phyloP scores from a whole-genome alignment of 208 protist genomes.

The Trichomonas vaginalis region DNA sequence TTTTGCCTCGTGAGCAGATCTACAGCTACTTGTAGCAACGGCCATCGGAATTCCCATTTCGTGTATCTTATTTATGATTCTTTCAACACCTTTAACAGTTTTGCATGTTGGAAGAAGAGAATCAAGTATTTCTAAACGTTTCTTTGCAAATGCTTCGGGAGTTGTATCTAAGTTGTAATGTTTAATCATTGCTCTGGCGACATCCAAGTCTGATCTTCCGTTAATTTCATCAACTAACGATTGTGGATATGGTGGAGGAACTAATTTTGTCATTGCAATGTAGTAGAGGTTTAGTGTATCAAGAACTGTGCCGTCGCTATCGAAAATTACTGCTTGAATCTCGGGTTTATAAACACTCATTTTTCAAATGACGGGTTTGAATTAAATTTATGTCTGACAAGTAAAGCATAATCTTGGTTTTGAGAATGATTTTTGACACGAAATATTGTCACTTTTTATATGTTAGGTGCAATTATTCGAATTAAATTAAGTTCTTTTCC shows the following conservation, averaged over 20 bases:
- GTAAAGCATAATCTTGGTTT: no score
- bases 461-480: no score
- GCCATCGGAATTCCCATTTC: not conserved
- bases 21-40: not conserved
- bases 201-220: not conserved
- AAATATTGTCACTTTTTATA: no score
- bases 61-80: not conserved
- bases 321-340: not conserved
- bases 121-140: not conserved
- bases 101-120: not conserved
- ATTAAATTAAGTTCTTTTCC: no score
- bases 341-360: no score
- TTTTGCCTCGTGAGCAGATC: not conserved
- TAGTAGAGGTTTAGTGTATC: not conserved
- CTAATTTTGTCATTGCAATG: not conserved
- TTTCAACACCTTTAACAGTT: not conserved
- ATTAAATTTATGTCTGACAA: no score
- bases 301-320: not conserved
- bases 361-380: no score
- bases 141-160: not conserved
- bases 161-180: not conserved
- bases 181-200: not conserved
- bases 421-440: no score
- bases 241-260: not conserved
- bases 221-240: not conserved